These are phyloP conservation scores for Geotrichum phurueaensis DNA, from an alignment of 1,139 yeast species.

Conservation along the genomic window DNA sequence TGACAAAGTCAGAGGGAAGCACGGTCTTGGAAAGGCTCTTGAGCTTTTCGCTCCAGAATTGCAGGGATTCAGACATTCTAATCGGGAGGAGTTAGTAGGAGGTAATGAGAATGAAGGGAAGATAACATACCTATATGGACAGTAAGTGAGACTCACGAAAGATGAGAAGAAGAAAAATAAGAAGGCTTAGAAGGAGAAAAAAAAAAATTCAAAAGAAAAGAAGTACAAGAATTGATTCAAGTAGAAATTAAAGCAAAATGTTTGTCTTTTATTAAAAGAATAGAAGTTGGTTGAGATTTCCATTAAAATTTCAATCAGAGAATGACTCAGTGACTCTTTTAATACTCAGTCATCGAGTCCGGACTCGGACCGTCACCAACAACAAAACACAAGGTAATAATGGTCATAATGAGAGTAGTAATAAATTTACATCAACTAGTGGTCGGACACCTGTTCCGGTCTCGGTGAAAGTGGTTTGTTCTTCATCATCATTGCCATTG, in stretches of 20 bases:
- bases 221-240: neutral
- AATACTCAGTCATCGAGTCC: no score
- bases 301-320: neutral
- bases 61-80: constrained; percentile 25
- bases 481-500: no score
- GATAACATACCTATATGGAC: neutral
- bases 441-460: no score
- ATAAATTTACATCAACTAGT: no score
- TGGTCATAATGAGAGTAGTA: no score
- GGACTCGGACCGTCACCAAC: no score
- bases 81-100: neutral
- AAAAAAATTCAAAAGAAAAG: neutral
- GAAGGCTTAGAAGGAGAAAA: neutral
- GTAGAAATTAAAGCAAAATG: neutral
- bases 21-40: constrained; percentile 81
- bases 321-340: no score
- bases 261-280: neutral
- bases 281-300: neutral
- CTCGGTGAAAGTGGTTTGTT: no score
- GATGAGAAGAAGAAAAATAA: neutral
- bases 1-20: constrained; percentile 79
- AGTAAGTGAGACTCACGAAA: neutral
- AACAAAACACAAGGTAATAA: no score
- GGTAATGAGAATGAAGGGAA: neutral
- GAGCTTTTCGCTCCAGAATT: constrained; percentile 63